Evolutionary conservation across 2,329 filamentous ascomycete genomes (phyloP).

Genomic region (Penicillium sp.): DNA sequence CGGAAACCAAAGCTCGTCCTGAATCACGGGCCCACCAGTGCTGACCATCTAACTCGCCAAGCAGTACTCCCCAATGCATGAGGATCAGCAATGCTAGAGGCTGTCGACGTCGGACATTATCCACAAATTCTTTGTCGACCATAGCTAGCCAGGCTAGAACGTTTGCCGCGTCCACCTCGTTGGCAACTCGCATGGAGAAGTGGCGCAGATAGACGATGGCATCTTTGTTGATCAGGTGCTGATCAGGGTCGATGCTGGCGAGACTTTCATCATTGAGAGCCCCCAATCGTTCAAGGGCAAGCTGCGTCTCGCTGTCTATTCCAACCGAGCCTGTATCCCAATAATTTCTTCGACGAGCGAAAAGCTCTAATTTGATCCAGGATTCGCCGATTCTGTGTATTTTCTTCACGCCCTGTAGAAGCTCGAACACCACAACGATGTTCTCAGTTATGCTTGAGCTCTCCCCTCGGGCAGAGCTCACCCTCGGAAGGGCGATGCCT

Average conservation of each 20-base stretch:
- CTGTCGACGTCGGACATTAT: slow-evolving; percentile 30
- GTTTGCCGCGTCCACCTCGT: slow-evolving; percentile 30
- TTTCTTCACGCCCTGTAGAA: slow-evolving; percentile 39
- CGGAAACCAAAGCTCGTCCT: slow-evolving; percentile 31
- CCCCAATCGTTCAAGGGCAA: slow-evolving; percentile 30
- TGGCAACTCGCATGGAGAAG: slow-evolving; percentile 30
- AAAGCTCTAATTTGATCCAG: slow-evolving; percentile 56
- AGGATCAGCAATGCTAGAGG: slow-evolving; percentile 36
- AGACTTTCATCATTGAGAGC: slow-evolving; percentile 32
- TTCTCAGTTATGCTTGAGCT: slow-evolving; percentile 37
- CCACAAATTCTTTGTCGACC: slow-evolving; percentile 36
- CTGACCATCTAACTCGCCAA: slow-evolving; percentile 33
- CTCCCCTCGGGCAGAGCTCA: slow-evolving; percentile 33
- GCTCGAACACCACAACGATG: slow-evolving; percentile 37
- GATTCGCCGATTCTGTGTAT: slow-evolving; percentile 34
- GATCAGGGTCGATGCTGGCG: slow-evolving; percentile 24
- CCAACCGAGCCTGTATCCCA: slow-evolving; percentile 42
- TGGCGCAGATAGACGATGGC: slow-evolving; percentile 31
- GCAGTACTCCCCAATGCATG: slow-evolving; percentile 39
- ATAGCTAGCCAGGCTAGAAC: slow-evolving; percentile 38
- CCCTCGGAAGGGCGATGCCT: slow-evolving; percentile 37
- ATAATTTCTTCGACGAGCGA: slow-evolving; percentile 47
- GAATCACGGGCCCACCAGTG: slow-evolving; percentile 41
- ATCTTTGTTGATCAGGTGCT: slow-evolving; percentile 33
- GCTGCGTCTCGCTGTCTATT: slow-evolving; percentile 28